Evolutionary conservation across 106 monocot genomes (phyloP).

Genomic region (Xerophyta viscosa): DNA sequence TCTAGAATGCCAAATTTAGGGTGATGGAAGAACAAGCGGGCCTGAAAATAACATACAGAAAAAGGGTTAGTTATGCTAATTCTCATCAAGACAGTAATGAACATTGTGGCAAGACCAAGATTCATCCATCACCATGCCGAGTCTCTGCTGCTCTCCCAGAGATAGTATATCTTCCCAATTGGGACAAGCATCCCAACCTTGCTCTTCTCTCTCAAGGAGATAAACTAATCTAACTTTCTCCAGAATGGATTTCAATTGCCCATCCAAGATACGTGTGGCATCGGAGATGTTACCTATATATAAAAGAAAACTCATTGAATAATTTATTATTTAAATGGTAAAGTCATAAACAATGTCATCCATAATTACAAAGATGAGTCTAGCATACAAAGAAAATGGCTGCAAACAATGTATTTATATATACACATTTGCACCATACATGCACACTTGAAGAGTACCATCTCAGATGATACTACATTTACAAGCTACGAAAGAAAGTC

Average conservation of each 20-base stretch:
- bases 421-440: too few species aligned
- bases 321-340: too few species aligned
- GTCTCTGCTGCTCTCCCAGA: slow-evolving; percentile 94
- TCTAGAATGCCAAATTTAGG: slow-evolving; percentile 96
- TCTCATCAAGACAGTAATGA: too few species aligned
- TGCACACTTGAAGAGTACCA: too few species aligned
- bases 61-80: too few species aligned
- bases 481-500: too few species aligned
- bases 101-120: background rate
- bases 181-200: slow-evolving; percentile 76
- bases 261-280: slow-evolving; percentile 41
- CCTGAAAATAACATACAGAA: slow-evolving; percentile 26
- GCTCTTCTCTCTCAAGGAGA: slow-evolving; percentile 93
- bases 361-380: too few species aligned
- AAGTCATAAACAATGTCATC: too few species aligned
- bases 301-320: too few species aligned
- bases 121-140: slow-evolving; percentile 87
- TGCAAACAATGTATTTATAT: too few species aligned
- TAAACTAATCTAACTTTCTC: slow-evolving; percentile 81
- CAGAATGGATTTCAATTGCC: slow-evolving; percentile 61
- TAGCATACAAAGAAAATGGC: too few species aligned
- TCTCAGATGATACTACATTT: too few species aligned
- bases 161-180: slow-evolving; percentile 98
- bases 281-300: slow-evolving; percentile 30
- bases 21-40: slow-evolving; percentile 88